These are phyloP conservation scores for Bruguiera parviflora DNA, from an alignment of 345 rosid genomes.

Conservation along the genomic window DNA sequence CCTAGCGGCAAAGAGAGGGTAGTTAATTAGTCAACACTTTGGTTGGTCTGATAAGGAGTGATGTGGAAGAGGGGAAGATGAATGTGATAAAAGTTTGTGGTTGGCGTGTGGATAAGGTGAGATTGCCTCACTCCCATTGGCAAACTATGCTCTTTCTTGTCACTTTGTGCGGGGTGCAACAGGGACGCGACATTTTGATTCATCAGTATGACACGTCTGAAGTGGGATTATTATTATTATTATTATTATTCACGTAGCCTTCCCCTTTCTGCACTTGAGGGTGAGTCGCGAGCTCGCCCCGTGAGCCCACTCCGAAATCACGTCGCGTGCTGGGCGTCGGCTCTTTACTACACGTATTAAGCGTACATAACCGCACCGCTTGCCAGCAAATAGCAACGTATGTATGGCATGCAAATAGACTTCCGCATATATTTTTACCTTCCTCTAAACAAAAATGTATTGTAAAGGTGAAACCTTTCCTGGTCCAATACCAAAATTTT, in stretches of 20 bases:
- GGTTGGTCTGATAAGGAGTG: slow-evolving; percentile 31
- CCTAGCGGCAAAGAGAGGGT: neutral
- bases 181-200: too few species aligned
- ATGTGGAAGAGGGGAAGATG: slow-evolving; percentile 42
- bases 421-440: too few species aligned
- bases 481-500: neutral
- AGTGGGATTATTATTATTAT: too few species aligned
- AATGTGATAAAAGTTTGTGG: slow-evolving; percentile 60
- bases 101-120: slow-evolving; percentile 90
- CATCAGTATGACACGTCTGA: too few species aligned
- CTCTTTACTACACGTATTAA: neutral
- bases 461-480: too few species aligned
- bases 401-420: too few species aligned
- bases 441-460: too few species aligned
- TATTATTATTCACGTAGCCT: too few species aligned
- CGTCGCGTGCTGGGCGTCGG: slow-evolving; percentile 1
- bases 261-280: neutral
- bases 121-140: slow-evolving; percentile 86
- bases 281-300: slow-evolving; percentile 21
- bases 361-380: neutral
- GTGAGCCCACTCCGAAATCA: slow-evolving; percentile 41
- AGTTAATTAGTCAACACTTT: neutral
- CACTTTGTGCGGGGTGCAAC: neutral
- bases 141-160: slow-evolving; percentile 16
- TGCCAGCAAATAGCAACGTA: neutral